These are phyloP conservation scores for Corrigiola litoralis DNA, from an alignment of 179 eudicot genomes.

Conservation along the genomic window DNA sequence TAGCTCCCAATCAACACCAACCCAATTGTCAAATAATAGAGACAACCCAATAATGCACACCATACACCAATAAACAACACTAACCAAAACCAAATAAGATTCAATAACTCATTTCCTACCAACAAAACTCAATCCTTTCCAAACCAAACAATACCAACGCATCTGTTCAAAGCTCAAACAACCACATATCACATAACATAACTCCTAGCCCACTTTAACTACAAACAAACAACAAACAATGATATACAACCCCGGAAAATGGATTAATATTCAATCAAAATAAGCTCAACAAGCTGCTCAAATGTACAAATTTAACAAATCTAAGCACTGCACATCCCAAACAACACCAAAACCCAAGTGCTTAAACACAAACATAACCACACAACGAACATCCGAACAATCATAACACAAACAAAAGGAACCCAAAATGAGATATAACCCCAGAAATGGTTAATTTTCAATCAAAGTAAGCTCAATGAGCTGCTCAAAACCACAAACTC, in stretches of 20 bases:
- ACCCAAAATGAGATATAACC: not conserved
- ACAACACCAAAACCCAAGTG: not conserved
- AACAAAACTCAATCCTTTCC: not conserved
- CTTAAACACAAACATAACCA: not conserved
- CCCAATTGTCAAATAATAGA: not conserved
- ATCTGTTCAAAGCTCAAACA: not conserved
- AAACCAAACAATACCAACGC: not conserved
- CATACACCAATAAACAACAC: too few relatives aligned
- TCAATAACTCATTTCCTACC: not conserved
- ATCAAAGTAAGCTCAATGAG: too few relatives aligned
- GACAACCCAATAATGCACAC: too few relatives aligned
- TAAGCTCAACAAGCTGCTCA: not conserved
- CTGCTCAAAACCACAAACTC: too few relatives aligned
- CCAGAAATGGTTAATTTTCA: too few relatives aligned
- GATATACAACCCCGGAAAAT: not conserved
- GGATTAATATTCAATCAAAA: not conserved
- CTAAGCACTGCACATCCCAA: too few relatives aligned
- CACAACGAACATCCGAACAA: not conserved
- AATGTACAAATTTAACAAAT: too few relatives aligned
- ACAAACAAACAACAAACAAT: not conserved
- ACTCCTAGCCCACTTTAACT: not conserved
- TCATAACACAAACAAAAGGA: not conserved
- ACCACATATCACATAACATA: not conserved
- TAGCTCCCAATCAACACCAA: not conserved
- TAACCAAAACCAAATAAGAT: not conserved